phyloP scores from a whole-genome alignment of 2,329 filamentous ascomycete genomes.

The Capronia coronata region DNA sequence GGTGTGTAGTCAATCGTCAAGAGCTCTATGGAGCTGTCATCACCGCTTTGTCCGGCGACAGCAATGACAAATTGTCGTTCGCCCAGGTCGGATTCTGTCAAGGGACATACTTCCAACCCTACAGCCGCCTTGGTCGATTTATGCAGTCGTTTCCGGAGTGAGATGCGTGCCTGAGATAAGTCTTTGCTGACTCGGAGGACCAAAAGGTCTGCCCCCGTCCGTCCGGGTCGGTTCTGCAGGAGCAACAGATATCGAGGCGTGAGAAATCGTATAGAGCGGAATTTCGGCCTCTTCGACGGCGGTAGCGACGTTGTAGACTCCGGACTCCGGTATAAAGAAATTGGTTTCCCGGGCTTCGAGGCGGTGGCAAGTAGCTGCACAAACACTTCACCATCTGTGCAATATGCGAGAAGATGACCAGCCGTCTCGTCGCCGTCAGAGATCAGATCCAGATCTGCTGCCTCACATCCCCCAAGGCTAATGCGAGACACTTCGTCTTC shows the following conservation, averaged over 20 bases:
- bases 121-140: conserved; percentile 66
- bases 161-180: conserved; percentile 31
- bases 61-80: conserved; percentile 74
- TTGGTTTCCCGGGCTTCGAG: conserved; percentile 35
- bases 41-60: conserved; percentile 58
- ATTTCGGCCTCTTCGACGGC: conserved; percentile 42
- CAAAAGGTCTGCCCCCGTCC: conserved; percentile 34
- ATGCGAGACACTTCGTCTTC: conserved; percentile 52
- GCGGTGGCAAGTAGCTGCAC: conserved; percentile 53
- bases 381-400: conserved; percentile 68
- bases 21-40: conserved; percentile 67
- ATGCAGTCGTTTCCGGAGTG: conserved; percentile 55
- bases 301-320: conserved; percentile 22
- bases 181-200: conserved; percentile 23
- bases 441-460: conserved; percentile 32
- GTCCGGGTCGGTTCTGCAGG: conserved; percentile 50
- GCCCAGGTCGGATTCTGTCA: conserved; percentile 53
- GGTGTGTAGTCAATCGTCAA: conserved; percentile 66
- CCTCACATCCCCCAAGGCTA: conserved; percentile 47
- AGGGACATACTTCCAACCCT: conserved; percentile 67
- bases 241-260: conserved; percentile 47
- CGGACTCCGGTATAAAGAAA: conserved; percentile 17
- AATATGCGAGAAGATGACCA: conserved; percentile 68
- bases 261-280: conserved; percentile 37
- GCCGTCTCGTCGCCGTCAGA: conserved; percentile 12